Evolutionary conservation across 768 basidiomycete species (phyloP), one percentile per base, ranked within the genome.

Genomic region (Hypholoma fasciculare): DNA sequence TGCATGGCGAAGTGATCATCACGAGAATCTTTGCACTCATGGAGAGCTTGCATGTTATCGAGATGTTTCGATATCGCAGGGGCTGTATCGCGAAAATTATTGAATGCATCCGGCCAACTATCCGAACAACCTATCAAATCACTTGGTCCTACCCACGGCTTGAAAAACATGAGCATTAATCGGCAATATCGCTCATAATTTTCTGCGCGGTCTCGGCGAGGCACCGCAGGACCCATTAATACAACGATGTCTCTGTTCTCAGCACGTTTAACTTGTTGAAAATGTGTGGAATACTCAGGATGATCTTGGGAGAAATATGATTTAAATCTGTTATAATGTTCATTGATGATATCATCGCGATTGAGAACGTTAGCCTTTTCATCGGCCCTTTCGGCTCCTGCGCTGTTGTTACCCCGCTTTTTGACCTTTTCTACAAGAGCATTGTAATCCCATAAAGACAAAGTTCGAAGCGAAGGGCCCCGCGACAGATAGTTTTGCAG

Each of bases 31-130:
- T 65, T 59, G 54, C 77, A 78, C 49, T 79, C 78, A 63, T 78
- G 73, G 7, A 78, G 30, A 0, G 76, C 20, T 44, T 78, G 76
- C 66, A 81, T 77, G 46, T 81, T 80, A 5, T 74, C 53, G 57
- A 78, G 70, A 12, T 69, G 61, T 0, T 23, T 23, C 23, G 4
- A 23, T 2, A 23, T 4, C 4, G 23, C 23, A 23, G 23, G 23
- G 2, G 23, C 4, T 1, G 23, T 23, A 23, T 23, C 23, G 4
- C 23, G 4, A 4, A 23, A 23, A 23, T 23, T 23, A 4, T 23
- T 1, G 23, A 23, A 23, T 4, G 23, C 23, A 23, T 23, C 23
- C 2, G 23, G 4, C 49, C 49, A 50, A 7, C 14, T 37, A 11
- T 50, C 27, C 1, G 5, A 8, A 5, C 3, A 11, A 4, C 6